Evolutionary conservation across 108 stramenopile genomes (phyloP), one percentile per base, ranked within the genome.

Genomic region (Phaeodactylum tricornutum): DNA sequence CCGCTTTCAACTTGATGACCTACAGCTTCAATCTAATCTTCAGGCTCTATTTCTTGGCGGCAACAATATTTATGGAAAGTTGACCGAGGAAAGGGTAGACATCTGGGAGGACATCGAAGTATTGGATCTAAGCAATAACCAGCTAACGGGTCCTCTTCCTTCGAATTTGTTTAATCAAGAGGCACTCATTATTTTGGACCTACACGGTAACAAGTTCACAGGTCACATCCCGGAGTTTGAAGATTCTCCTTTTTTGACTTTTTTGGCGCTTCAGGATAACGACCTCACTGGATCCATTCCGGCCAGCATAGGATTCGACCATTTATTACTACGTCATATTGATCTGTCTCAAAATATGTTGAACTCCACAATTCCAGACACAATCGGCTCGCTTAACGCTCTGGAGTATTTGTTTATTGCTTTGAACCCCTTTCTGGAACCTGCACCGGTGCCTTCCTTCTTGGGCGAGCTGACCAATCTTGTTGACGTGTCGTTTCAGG

Each of bases 141-240:
- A 60, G 5, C 25, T 71, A 19, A 23, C 15, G 19, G 64, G 64
- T 19, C 11, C 11, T n/a, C 51, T 71, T 37, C 69, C 69, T 2
- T 16, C 26, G 8, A 44, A 21, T 50, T 47, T 71, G 17, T 20
- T 27, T 2, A 14, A 9, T 55, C 40, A 55, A 27, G 0, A 47
- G 46, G 16, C 42, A 3, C 26, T 29, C 7, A 19, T 19, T 29
- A 62, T 69, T 29, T 52, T 85, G n/a, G 74, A 72, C 49, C 47
- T 81, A 20, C 66, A 75, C 21, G 61, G 64, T 32, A 85, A 85
- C 46, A 27, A 26, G 4, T 36, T 85, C 5, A 45, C 59, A 0
- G 83, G 83, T 14, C 36, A 59, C 25, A 66, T 85, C 21, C 74
- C 78, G 15, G 47, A n/a, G n/a, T n/a, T n/a, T n/a, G n/a, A n/a